Evolutionary conservation across 106 monocot species (phyloP).

Genomic region (Cymbidium sinense): DNA sequence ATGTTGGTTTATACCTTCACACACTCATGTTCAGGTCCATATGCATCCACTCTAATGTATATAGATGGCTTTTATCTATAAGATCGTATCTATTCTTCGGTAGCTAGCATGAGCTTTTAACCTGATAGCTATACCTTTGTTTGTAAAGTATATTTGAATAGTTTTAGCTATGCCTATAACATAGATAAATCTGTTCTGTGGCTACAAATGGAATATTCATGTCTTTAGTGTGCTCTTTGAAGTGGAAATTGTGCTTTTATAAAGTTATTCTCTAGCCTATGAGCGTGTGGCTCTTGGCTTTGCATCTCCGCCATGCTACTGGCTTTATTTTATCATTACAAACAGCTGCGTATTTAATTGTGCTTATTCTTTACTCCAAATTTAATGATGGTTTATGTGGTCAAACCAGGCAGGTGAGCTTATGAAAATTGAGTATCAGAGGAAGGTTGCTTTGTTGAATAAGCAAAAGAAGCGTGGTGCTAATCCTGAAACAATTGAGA

Average conservation of each 20-base stretch:
- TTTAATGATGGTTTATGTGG: not conserved
- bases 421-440: slow-evolving; percentile 95
- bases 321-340: not conserved
- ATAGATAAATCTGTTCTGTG: too few species aligned
- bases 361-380: not conserved
- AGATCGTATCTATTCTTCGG: too few species aligned
- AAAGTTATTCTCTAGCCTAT: not conserved
- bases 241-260: not conserved
- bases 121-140: too few species aligned
- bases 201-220: not conserved
- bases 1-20: too few species aligned
- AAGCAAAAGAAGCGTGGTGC: slow-evolving; percentile 71
- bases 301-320: not conserved
- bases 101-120: too few species aligned
- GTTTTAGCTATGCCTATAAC: too few species aligned
- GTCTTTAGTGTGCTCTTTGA: not conserved
- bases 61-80: too few species aligned
- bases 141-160: too few species aligned
- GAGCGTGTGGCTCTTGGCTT: not conserved
- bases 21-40: too few species aligned
- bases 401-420: slow-evolving; percentile 63
- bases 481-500: slow-evolving; percentile 63
- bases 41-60: too few species aligned
- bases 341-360: not conserved
- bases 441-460: slow-evolving; percentile 73